Base-by-base conservation (phyloP, 306 rosid genomes). In the Malus sieversii region DNA sequence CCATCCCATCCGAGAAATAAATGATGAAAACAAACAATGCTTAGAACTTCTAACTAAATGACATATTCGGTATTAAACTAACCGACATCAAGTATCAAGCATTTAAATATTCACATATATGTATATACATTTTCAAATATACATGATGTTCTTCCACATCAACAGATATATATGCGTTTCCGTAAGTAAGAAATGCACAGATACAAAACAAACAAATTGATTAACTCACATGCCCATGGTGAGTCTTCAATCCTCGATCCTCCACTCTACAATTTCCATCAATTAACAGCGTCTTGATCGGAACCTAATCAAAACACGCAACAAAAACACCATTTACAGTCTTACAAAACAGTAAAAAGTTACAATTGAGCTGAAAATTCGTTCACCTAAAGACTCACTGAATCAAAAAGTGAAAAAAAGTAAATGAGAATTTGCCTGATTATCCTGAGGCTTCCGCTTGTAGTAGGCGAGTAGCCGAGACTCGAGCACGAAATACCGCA, bases 181-280 rank as follows among this genome's bases (percentile, higher is more conserved):
- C 23, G 11, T 13, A 32, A 16, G 33, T 51, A 74, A 63, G 46
- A 83, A 82, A 71, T 40, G 48, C n/a, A 73, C 20, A 70, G 63
- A 57, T 19, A 45, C 27, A 42, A 25, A 60, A 76, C 78, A 8
- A 66, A 33, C 44, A 20, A 10, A 38, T 9, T 25, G 51, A 83
- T 4, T 59, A 86, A 86, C 99, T 92, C 82, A 95, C 99, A 80
- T 92, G 92, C 72, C 99, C 99, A 85, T 89, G 96, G 66, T 95
- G 99, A 73, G 99, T 95, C 93, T 95, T 95, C 89, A 95, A 82
- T 67, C 99, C 99, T 82, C 97, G 93, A 86, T 95, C 99, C 83
- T 95, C 99, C 83, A 95, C 99, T 89, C 99, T 90, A 87, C 99
- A 95, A 85, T 95, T 95, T 12, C 99, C 99, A 82, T 95, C 97